Conservation (phyloP, 495 filamentous ascomycete genomes). For the Penicillium cinerascens region DNA sequence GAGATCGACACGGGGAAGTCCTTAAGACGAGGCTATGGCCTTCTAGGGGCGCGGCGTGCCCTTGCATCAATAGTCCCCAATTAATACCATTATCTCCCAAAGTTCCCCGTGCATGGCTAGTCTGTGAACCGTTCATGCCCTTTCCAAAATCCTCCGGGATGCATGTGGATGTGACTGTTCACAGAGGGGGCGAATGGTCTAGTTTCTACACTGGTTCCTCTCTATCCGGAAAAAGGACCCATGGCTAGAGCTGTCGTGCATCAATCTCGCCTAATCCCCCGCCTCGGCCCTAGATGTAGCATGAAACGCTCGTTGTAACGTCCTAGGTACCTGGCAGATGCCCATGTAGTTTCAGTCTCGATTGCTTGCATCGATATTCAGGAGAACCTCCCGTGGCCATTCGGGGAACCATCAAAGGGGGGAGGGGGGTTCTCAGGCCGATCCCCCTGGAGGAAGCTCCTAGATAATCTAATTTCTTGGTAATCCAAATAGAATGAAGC, state of each 20-base stretch:
- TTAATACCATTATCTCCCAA: constrained; percentile 10
- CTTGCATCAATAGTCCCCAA: constrained; percentile 42
- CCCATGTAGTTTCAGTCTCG: background rate
- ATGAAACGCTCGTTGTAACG: constrained; percentile 20
- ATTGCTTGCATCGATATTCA: constrained; percentile 22
- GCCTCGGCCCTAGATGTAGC: constrained; percentile 11
- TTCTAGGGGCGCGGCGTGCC: constrained; percentile 30
- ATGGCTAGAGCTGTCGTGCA: constrained; percentile 6
- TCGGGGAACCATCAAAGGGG: constrained; percentile 15
- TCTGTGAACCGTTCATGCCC: background rate
- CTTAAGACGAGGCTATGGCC: background rate
- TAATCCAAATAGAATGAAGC: constrained; percentile 36
- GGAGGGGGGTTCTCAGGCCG: constrained; percentile 13
- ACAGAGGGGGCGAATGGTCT: background rate
- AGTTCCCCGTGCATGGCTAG: constrained; percentile 12
- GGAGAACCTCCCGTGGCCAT: constrained; percentile 18
- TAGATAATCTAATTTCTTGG: constrained; percentile 5
- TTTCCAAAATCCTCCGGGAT: constrained; percentile 11
- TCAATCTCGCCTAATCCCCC: background rate
- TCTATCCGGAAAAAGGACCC: background rate
- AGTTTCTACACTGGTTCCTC: background rate
- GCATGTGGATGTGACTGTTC: constrained; percentile 19
- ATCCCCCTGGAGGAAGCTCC: constrained; percentile 9
- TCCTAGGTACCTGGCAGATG: background rate
- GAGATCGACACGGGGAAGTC: constrained; percentile 37